Evolutionary conservation across 2,329 filamentous ascomycete species (phyloP).

Genomic region (Macrophomina tecta): DNA sequence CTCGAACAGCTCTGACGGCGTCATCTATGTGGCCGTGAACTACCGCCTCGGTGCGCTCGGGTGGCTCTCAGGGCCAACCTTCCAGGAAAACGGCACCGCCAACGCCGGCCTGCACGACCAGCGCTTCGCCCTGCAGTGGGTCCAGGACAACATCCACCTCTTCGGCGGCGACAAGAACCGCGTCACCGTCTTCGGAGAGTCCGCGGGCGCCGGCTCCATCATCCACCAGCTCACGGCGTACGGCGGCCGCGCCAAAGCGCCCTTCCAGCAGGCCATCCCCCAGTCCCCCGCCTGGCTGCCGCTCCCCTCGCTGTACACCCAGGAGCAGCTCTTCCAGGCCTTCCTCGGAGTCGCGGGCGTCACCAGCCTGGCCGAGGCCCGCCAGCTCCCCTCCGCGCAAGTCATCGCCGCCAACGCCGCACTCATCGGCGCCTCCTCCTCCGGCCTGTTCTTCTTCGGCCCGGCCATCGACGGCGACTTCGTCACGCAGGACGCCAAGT

Average conservation of each 20-base stretch:
- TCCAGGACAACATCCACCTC: slow-evolving; percentile 53
- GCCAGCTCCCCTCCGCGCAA: neutral
- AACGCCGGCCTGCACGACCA: slow-evolving; percentile 52
- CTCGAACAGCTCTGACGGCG: slow-evolving; percentile 41
- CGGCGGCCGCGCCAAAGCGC: slow-evolving; percentile 46
- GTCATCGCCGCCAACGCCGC: neutral
- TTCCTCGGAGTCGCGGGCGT: neutral
- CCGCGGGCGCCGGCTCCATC: slow-evolving; percentile 46
- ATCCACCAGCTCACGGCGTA: slow-evolving; percentile 60
- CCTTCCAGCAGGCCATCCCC: slow-evolving; percentile 46
- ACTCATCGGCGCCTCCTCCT: neutral
- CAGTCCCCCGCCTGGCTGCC: slow-evolving; percentile 50
- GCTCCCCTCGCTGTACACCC: neutral
- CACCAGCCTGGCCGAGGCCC: neutral
- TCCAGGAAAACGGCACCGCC: slow-evolving; percentile 50
- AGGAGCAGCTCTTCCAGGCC: neutral
- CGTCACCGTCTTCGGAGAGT: slow-evolving; percentile 57
- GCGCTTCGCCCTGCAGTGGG: slow-evolving; percentile 56
- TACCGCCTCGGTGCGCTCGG: slow-evolving; percentile 53
- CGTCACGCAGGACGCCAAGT: neutral
- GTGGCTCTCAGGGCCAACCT: slow-evolving; percentile 53
- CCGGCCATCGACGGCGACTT: slow-evolving; percentile 4
- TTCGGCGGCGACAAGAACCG: slow-evolving; percentile 54
- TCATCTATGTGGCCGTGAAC: slow-evolving; percentile 54
- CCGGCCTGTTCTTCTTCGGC: neutral